Evolutionary conservation across 495 filamentous ascomycete genomes (phyloP), one percentile per base, ranked within the genome.

Genomic region (Daldinia vernicosa): DNA sequence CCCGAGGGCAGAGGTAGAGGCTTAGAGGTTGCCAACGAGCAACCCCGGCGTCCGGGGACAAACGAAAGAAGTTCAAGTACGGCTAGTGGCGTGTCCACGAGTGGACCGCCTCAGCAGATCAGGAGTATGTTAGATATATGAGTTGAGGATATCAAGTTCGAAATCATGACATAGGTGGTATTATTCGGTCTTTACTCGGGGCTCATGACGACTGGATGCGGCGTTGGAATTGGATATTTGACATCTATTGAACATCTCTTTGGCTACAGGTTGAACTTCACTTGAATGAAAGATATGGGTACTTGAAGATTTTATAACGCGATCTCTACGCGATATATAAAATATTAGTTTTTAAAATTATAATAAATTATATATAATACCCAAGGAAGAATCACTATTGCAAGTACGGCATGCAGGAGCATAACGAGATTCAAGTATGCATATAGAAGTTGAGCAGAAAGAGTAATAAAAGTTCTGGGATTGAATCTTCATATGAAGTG

Each of bases 111-210:
- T 27, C 82, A 85, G 74, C 79, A 82, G 70, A 79, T 88, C 14
- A 80, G 78, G 74, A 88, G 85, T 67, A 89, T 89, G 87, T 71
- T 89, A 69, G 86, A 89, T 79, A 71, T 89, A 6, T 88, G 73
- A 82, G 28, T 52, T 26, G 11, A 12, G 37, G n/a, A 19, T 15
- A 61, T 56, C 11, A 40, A 40, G 17, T 11, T 62, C 22, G 54
- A 35, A 50, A 53, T 8, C 32, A 40, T 60, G 40, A 19, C 12
- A 54, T 26, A 35, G 45, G 27, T 12, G 22, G 51, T 52, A 27
- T 8, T 45, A 45, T 22, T 64, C 67, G 35, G 59, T 67, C 60
- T 54, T 60, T 64, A 56, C 54, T 64, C 3, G 28, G 45, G 70
- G 12, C 54, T 68, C 39, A 32, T 57, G 55, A 72, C 40, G 64